phyloP scores from a whole-genome alignment of 306 rosid genomes.

The Boehmeria nivea region DNA sequence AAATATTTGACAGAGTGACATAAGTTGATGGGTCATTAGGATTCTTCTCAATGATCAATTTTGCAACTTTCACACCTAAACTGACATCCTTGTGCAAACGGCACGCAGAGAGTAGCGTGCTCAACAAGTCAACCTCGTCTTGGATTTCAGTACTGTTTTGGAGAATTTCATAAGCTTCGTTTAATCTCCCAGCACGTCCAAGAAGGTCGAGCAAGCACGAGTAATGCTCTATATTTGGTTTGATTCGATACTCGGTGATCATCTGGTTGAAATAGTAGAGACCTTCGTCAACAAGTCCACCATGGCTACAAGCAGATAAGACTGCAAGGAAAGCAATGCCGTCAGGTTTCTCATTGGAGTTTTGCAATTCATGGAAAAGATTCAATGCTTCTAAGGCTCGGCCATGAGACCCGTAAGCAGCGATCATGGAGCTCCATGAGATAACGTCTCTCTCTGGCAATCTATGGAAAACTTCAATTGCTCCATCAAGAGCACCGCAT shows the following conservation, averaged over 20 bases:
- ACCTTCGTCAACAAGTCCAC: constrained; percentile 69
- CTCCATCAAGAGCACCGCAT: constrained; percentile 74
- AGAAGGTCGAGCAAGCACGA: constrained; percentile 81
- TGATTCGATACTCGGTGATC: constrained; percentile 44
- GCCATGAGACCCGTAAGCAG: constrained; percentile 77
- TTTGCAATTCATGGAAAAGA: constrained; percentile 58
- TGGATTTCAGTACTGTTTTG: constrained; percentile 47
- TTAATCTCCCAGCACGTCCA: constrained; percentile 77
- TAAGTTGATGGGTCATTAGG: constrained; percentile 63
- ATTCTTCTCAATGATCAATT: constrained; percentile 43
- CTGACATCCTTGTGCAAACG: constrained; percentile 45
- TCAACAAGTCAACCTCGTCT: constrained; percentile 48
- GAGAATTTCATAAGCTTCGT: constrained; percentile 63
- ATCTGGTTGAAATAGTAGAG: constrained; percentile 52
- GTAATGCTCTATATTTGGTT: constrained; percentile 61
- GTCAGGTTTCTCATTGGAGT: constrained; percentile 47
- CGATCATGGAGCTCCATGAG: constrained; percentile 81
- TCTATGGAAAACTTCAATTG: constrained; percentile 45
- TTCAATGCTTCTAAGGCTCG: constrained; percentile 56
- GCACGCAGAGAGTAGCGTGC: constrained; percentile 67
- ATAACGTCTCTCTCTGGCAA: constrained; percentile 66
- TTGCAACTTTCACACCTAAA: constrained; percentile 54
- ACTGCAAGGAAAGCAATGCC: constrained; percentile 62
- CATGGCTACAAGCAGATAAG: constrained; percentile 77
- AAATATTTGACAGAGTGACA: constrained; percentile 51